Base-by-base conservation (phyloP, 192 early-diverging fungal genomes). In the Coemansia asiatica region DNA sequence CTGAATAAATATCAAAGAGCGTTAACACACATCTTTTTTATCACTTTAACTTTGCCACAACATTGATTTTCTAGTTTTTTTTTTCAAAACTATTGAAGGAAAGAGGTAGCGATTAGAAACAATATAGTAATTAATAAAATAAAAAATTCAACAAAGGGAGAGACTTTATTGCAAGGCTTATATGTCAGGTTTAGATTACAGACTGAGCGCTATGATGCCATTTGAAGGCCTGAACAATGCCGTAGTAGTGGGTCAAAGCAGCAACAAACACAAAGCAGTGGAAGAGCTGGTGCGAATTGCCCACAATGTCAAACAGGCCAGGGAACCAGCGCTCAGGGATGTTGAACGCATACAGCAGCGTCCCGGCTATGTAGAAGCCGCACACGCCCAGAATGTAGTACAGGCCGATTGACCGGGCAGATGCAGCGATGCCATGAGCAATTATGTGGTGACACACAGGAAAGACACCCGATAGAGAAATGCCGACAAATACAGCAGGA, bases 241-340 rank as follows among this genome's bases (percentile, higher is more conserved):
- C 92, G 69, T 85, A 69, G 66, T 89, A 93, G 63, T 94, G 93
- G 26, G 81, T 70, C n/a, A 89, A n/a, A 10, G 91, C 88, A 12
- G 91, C 95, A 9, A 85, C 61, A 25, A 96, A 84, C 9, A 95
- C 93, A 53, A 90, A 85, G 22, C 91, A 53, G 71, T 98, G 95
- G 72, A 94, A 98, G 46, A 98, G 93, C 82, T 98, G 95, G 73
- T 95, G 95, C n/a, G 91, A 92, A 79, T 84, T 85, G 67, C 90
- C 90, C 74, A 86, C 90, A 58, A 89, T 83, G 64, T 95, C 92
- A 68, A 94, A 92, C 68, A 76, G 85, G 2, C 94, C 93, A 6
- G 95, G 95, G 59, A 76, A 89, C 86, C 88, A 90, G 47, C 88
- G 75, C 73, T 97, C 95, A 21, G 95, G 95, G 29, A 91, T 81